Percentiles rank a stretch among this genome's conserved stretches.
These are phyloP conservation scores for Elaeagnus macrophylla DNA, from an alignment of 306 rosid genomes.

Conservation along the genomic window DNA sequence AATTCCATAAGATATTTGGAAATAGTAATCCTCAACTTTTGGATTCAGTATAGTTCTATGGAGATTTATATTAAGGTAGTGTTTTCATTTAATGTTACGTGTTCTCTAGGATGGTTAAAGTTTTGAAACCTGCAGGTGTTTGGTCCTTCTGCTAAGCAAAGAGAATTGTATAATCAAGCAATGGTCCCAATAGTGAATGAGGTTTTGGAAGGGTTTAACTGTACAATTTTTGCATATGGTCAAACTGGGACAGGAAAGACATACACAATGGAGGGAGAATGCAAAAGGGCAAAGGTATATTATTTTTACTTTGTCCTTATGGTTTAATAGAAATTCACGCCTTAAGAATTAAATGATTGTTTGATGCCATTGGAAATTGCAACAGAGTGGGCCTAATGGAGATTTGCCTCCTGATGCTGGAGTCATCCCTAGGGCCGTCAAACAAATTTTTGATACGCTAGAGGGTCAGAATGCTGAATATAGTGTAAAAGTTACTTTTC, in stretches of 20 bases:
- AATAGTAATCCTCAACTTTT: too few relatives aligned
- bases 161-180: conserved; percentile 80
- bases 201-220: conserved; percentile 83
- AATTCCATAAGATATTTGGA: too few relatives aligned
- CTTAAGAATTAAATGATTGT: neutral
- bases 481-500: conserved; percentile 86
- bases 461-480: conserved; percentile 88
- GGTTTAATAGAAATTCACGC: neutral
- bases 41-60: too few relatives aligned
- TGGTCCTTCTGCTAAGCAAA: conserved; percentile 81
- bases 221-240: conserved; percentile 90
- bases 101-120: neutral
- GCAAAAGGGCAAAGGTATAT: conserved; percentile 74
- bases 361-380: conserved; percentile 3
- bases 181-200: conserved; percentile 78
- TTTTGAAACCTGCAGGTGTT: conserved; percentile 44
- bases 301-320: neutral
- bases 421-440: conserved; percentile 86
- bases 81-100: too few relatives aligned
- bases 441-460: conserved; percentile 88
- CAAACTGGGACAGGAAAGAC: conserved; percentile 97
- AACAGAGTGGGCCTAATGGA: conserved; percentile 77
- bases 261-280: conserved; percentile 93
- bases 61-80: too few relatives aligned
- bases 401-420: conserved; percentile 85